Evolutionary conservation across 768 basidiomycete species (phyloP), one percentile per base, ranked within the genome.

Genomic region (Panaeolus papilionaceus): DNA sequence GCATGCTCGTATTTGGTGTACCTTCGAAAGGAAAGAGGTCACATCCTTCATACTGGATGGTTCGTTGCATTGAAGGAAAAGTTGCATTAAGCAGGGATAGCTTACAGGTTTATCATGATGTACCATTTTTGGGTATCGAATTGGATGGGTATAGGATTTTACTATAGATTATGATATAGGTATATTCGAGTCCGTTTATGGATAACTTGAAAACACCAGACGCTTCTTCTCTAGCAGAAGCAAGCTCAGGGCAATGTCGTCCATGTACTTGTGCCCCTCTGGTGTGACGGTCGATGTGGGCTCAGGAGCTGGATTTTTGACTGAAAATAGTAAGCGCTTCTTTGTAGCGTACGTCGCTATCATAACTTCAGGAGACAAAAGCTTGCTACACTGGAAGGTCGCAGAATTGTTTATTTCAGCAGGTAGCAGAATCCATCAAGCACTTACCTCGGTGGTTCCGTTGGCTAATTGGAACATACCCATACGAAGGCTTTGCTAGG

Each of bases 41-140:
- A 70, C 42, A 20, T 70, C 16, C 40, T 70, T 18, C 70, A 70
- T 42, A 65, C 67, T 5, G 67, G 68, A 20, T 70, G 70, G 70
- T 64, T 70, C 11, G 33, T 64, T 33, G 54, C 54, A 4, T 58
- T 58, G 14, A 58, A 58, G 28, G 54, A 58, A 16, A 58, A 58
- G n/a, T 12, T 58, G 26, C 54, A 58, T 58, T 58, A 23, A 26
- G 20, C 6, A 44, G 16, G 16, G 4, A 44, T 4, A 44, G 14
- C 3, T 18, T 44, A 44, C 18, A 18, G 2, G 5, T 18, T 6
- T 6, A 18, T 23, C 23, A 23, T 23, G 23, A 23, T 18, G 16
- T 44, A 18, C 42, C 42, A 44, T 44, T 18, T 44, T 18, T 44
- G 42, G 42, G 42, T 16, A 16, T 44, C 14, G 16, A 44, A 16